Percentiles rank a stretch among this genome's conserved stretches.
Conservation (phyloP, 768 basidiomycete genomes). For the Trametes elegans region DNA sequence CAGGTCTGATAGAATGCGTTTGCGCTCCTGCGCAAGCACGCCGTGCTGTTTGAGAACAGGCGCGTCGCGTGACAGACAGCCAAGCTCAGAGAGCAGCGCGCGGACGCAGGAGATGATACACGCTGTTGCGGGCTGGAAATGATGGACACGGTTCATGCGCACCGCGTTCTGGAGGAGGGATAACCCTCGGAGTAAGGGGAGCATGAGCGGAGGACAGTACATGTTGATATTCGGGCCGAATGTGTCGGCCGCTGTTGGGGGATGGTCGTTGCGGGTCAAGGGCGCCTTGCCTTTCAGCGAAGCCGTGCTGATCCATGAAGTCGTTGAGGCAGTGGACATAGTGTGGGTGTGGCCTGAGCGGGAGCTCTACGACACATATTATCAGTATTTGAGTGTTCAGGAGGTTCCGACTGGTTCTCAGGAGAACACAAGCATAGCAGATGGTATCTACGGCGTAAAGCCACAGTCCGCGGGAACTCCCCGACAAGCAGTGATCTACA, state of each 20-base stretch:
- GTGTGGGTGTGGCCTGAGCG: slow-evolving; percentile 47
- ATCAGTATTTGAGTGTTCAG: background rate
- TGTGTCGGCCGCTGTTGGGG: slow-evolving; percentile 44
- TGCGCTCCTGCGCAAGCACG: slow-evolving; percentile 71
- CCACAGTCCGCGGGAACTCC: too few species aligned
- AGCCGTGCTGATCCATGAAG: slow-evolving; percentile 53
- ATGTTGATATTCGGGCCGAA: slow-evolving; percentile 47
- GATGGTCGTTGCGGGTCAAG: slow-evolving; percentile 39
- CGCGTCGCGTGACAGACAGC: slow-evolving; percentile 83
- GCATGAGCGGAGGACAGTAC: slow-evolving; percentile 76
- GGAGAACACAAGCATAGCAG: background rate
- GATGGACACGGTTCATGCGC: slow-evolving; percentile 66
- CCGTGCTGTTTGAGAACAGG: slow-evolving; percentile 65
- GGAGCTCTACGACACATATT: slow-evolving; percentile 23
- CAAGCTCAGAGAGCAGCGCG: slow-evolving; percentile 76
- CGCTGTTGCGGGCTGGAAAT: slow-evolving; percentile 93
- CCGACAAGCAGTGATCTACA: too few species aligned
- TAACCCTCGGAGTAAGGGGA: slow-evolving; percentile 81
- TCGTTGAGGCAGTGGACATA: slow-evolving; percentile 48
- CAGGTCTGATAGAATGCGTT: slow-evolving; percentile 76
- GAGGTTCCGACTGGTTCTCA: too few species aligned
- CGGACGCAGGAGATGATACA: slow-evolving; percentile 94
- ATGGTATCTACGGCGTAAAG: too few species aligned
- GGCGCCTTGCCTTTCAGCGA: slow-evolving; percentile 23
- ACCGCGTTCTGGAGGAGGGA: slow-evolving; percentile 86